Base-by-base conservation (phyloP, 2,329 filamentous ascomycete species). In the Trichoderma sp. region DNA sequence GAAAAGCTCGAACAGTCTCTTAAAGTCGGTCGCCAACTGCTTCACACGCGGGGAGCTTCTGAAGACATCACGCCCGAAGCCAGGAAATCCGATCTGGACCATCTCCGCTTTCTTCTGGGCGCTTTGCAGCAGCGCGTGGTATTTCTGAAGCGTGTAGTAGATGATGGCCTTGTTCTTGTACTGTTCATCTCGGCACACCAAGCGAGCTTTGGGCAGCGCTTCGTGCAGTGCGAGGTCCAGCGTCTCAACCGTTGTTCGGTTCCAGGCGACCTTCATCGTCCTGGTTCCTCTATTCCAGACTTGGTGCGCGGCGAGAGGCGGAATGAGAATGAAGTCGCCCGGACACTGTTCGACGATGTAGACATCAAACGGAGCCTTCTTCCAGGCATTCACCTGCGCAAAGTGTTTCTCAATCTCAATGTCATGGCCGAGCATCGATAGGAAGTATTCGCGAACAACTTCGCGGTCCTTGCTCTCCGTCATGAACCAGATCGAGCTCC, bases 91-190 rank as follows among this genome's bases (percentile, higher is more conserved):
- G 62, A 84, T 76, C 62, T 79, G 76, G 2, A 78, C 75, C 65
- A 80, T 78, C 59, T 83, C 78, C 12, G 78, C 75, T 34, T 77
- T 77, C 64, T 83, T 81, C 57, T 86, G 84, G 56, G 85, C 80
- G 26, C 83, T 79, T 51, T 76, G 74, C 17, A 91, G 83, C 57
- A 86, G 81, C n/a, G 81, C 79, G 67, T 83, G 81, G 74, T 98
- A 98, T 72, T 93, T 95, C 12, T 89, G 80, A 3, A 98, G 82
- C 0, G 93, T 92, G 74, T 89, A 97, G 76, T 93, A 97, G 51
- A 97, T 83, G 65, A 98, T 97, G 5, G 93, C 92, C 75, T 98
- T 98, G 79, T 96, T 97, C 76, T 98, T 98, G 81, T 99, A 99
- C 76, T 98, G 94, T 75, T 99, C 95, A 70, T 99, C 95, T 44